These are phyloP conservation scores for Purpureocillium takamizusanense DNA, from an alignment of 2,329 filamentous ascomycete species.

Conservation along the genomic window DNA sequence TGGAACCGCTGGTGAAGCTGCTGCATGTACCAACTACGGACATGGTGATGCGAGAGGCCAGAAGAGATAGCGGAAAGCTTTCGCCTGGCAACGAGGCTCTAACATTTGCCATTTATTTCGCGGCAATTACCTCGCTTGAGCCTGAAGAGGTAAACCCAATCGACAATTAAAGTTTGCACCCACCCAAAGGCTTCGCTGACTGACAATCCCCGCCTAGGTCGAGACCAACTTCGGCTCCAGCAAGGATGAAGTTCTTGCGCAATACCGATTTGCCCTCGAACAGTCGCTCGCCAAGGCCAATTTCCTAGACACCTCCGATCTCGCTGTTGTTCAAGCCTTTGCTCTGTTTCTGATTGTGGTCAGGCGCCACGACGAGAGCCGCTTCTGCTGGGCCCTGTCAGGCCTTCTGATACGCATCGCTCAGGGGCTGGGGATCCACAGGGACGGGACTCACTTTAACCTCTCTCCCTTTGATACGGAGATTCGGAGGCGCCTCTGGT, in stretches of 20 bases:
- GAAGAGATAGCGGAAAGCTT: conserved; percentile 49
- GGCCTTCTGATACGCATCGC: conserved; percentile 49
- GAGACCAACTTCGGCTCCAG: conserved; percentile 31
- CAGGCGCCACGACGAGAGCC: conserved; percentile 35
- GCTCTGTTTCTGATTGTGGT: conserved; percentile 45
- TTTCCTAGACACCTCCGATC: conserved; percentile 47
- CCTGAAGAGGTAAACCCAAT: conserved; percentile 42
- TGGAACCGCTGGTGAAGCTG: conserved; percentile 64
- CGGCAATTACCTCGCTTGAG: conserved; percentile 48
- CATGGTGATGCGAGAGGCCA: conserved; percentile 50
- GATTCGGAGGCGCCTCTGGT: conserved; percentile 52
- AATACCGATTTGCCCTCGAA: conserved; percentile 45
- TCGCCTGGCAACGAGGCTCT: conserved; percentile 49
- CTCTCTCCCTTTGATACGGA: conserved; percentile 51
- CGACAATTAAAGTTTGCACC: not conserved
- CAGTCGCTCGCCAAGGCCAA: conserved; percentile 48
- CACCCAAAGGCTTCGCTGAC: not conserved
- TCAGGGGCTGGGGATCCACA: conserved; percentile 51
- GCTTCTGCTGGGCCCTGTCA: conserved; percentile 52
- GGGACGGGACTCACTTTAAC: conserved; percentile 40
- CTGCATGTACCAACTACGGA: conserved; percentile 61
- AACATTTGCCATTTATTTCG: conserved; percentile 54
- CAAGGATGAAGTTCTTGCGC: conserved; percentile 33
- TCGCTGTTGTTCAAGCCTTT: conserved; percentile 49
- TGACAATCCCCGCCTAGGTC: conserved; percentile 10